Percentiles rank a stretch among this genome's conserved stretches.
Evolutionary conservation across 371 early-diverging fungal genomes (phyloP).

Genomic region (Mortierella sp.): DNA sequence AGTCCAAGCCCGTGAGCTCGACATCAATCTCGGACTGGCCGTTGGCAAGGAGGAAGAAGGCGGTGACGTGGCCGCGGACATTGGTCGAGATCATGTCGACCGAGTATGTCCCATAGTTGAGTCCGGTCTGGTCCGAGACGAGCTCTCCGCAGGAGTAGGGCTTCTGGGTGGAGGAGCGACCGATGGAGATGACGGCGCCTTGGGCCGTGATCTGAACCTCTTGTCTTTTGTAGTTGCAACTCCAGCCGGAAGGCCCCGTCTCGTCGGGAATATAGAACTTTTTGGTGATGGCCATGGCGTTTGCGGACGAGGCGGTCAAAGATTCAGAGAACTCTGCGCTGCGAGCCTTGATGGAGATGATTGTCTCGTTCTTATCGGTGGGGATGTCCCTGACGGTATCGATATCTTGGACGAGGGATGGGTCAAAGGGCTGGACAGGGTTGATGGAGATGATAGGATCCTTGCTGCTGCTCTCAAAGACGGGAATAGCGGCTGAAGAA

Average conservation of each 20-base stretch:
- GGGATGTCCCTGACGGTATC: too few species aligned
- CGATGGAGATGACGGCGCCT: conserved; percentile 23
- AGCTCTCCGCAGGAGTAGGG: conserved; percentile 37
- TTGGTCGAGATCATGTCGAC: conserved; percentile 37
- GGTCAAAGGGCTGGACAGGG: too few species aligned
- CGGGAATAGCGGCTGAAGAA: neutral
- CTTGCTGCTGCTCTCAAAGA: too few species aligned
- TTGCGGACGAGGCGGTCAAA: too few species aligned
- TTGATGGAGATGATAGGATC: too few species aligned
- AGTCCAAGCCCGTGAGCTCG: conserved; percentile 40
- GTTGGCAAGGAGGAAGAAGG: conserved; percentile 27
- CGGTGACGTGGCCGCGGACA: conserved; percentile 33
- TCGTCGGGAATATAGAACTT: conserved; percentile 25
- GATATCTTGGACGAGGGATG: too few species aligned
- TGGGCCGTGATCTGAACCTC: neutral
- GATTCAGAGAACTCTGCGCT: too few species aligned
- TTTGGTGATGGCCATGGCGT: neutral
- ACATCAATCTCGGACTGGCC: conserved; percentile 36
- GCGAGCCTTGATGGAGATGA: neutral
- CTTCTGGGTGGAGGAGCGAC: neutral
- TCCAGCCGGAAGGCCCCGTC: conserved; percentile 16
- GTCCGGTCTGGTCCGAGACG: conserved; percentile 7
- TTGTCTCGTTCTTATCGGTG: neutral
- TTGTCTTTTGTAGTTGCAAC: conserved; percentile 13
- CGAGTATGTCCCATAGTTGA: conserved; percentile 36